phyloP scores from a whole-genome alignment of 2,329 filamentous ascomycete species.

The Pleochaeta shiraiana region DNA sequence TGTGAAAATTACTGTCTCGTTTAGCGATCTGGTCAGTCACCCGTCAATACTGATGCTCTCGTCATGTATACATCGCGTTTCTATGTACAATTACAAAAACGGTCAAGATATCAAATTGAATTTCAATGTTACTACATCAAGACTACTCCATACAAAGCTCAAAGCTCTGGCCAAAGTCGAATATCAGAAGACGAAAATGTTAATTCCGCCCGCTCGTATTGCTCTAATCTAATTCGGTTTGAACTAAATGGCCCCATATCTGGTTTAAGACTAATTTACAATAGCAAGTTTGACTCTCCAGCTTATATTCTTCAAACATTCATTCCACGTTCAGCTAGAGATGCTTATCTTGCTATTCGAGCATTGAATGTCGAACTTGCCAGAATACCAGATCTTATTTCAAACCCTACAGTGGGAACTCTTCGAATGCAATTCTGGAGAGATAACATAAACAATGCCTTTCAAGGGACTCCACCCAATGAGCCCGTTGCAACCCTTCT shows the following conservation, averaged over 20 bases:
- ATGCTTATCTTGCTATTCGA: constrained; percentile 77
- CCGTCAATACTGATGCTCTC: no score
- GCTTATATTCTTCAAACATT: constrained; percentile 74
- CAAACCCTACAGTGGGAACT: constrained; percentile 63
- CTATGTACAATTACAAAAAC: no score
- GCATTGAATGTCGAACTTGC: constrained; percentile 87
- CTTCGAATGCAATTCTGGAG: constrained; percentile 94
- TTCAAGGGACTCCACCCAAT: constrained; percentile 58
- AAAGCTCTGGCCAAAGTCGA: no score
- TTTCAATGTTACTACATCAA: no score
- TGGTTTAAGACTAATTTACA: constrained; percentile 6
- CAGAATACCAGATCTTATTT: constrained; percentile 73
- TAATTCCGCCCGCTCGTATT: constrained; percentile 17
- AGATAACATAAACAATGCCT: constrained; percentile 58
- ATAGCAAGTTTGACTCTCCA: constrained; percentile 69
- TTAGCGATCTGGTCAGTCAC: no score
- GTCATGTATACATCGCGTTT: no score
- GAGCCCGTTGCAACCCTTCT: constrained; percentile 82
- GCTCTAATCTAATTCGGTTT: constrained; percentile 18
- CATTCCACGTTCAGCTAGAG: constrained; percentile 48
- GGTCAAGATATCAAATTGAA: no score
- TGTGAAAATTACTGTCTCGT: no score
- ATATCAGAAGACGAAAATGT: constrained; percentile 16
- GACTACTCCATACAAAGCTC: constrained; percentile 16
- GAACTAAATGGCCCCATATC: background rate